phyloP scores from a whole-genome alignment of 2,329 filamentous ascomycete species.

The Ophiognomonia clavigignenti-juglandacearum region DNA sequence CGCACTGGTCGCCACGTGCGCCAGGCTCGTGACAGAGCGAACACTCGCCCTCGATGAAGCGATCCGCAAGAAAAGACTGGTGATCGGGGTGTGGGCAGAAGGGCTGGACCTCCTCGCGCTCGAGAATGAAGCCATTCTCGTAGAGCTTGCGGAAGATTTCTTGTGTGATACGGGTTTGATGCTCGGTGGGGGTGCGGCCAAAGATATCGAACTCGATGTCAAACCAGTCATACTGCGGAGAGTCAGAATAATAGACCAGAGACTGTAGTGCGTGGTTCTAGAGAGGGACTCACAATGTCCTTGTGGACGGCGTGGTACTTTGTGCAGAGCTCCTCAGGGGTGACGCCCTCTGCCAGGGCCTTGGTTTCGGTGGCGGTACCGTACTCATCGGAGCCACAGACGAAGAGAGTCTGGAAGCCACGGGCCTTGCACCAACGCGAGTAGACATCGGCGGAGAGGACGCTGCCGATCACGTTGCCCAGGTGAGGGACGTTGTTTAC shows the following conservation, averaged over 20 bases:
- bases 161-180: conserved; percentile 91
- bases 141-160: conserved; percentile 84
- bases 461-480: conserved; percentile 82
- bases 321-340: conserved; percentile 78
- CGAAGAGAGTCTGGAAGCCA: conserved; percentile 73
- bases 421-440: conserved; percentile 76
- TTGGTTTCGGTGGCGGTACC: conserved; percentile 92
- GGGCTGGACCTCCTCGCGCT: conserved; percentile 82
- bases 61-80: conserved; percentile 74
- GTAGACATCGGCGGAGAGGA: conserved; percentile 85
- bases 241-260: no score
- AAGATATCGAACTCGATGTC: conserved; percentile 93
- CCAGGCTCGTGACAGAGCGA: conserved; percentile 68
- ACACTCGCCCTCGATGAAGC: conserved; percentile 78
- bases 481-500: conserved; percentile 77
- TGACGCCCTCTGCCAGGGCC: conserved; percentile 81
- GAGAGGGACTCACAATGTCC: conserved; percentile 47
- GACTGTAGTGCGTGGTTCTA: no score
- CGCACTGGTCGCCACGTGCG: conserved; percentile 56
- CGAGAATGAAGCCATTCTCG: conserved; percentile 82
- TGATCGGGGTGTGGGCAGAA: conserved; percentile 71
- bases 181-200: conserved; percentile 80
- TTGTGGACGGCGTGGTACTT: conserved; percentile 91
- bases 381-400: conserved; percentile 90
- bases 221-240: conserved; percentile 76